These are phyloP conservation scores for Cordyceps militaris DNA, from an alignment of 2,329 filamentous ascomycete genomes.

Conservation along the genomic window DNA sequence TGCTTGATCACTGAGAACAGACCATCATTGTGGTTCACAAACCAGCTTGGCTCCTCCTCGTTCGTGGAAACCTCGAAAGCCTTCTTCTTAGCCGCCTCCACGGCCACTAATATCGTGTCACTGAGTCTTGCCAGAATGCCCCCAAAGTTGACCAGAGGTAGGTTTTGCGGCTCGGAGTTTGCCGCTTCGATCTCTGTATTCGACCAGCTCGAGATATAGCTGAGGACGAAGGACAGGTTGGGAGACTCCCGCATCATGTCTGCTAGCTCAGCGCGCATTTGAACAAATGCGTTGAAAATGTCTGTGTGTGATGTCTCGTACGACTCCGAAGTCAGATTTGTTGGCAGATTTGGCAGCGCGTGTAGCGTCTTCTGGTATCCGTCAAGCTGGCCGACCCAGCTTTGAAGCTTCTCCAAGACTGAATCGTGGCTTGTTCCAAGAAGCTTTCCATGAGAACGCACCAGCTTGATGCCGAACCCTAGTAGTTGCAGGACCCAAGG, in stretches of 20 bases:
- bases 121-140: slow-evolving; percentile 55
- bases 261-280: slow-evolving; percentile 36
- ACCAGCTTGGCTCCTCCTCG: slow-evolving; percentile 31
- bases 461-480: slow-evolving; percentile 51
- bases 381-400: slow-evolving; percentile 43
- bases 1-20: slow-evolving; percentile 48
- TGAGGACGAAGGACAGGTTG: slow-evolving; percentile 56
- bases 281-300: slow-evolving; percentile 29
- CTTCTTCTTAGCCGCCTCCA: slow-evolving; percentile 62
- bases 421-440: slow-evolving; percentile 43
- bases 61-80: slow-evolving; percentile 34
- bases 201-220: slow-evolving; percentile 62
- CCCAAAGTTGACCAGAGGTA: slow-evolving; percentile 41
- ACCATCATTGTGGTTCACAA: slow-evolving; percentile 39
- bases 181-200: slow-evolving; percentile 22
- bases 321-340: slow-evolving; percentile 38
- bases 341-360: slow-evolving; percentile 42
- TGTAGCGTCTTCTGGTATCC: slow-evolving; percentile 35
- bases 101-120: slow-evolving; percentile 69
- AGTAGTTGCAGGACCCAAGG: slow-evolving; percentile 66
- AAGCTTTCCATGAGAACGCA: slow-evolving; percentile 61
- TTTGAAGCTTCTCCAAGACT: slow-evolving; percentile 39
- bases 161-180: slow-evolving; percentile 8
- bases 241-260: slow-evolving; percentile 36
- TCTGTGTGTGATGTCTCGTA: slow-evolving; percentile 27